Evolutionary conservation across 768 basidiomycete species (phyloP).

Genomic region (Auriscalpium microsporum): DNA sequence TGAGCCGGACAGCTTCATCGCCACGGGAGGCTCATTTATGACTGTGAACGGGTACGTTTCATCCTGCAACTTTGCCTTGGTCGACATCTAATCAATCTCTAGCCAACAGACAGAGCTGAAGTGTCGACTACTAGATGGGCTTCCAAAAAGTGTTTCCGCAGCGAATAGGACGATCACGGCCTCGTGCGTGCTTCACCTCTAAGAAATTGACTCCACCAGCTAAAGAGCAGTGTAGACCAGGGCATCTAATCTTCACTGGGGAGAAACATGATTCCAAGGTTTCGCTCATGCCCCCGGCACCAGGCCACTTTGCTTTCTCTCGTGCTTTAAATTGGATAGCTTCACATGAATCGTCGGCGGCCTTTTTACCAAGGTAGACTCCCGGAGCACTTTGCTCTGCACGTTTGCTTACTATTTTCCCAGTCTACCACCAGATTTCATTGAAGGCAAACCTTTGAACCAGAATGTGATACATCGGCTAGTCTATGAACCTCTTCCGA

Average conservation of each 20-base stretch:
- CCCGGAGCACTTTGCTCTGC: constrained; percentile 13
- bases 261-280: not conserved
- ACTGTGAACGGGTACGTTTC: not conserved
- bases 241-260: constrained; percentile 47
- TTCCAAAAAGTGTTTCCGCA: not conserved
- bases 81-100: not conserved
- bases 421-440: constrained; percentile 10
- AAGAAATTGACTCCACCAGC: too few relatives aligned
- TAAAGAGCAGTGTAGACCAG: constrained; percentile 32
- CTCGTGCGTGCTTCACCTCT: not conserved
- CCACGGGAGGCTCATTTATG: constrained; percentile 26
- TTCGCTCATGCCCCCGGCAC: not conserved
- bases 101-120: not conserved
- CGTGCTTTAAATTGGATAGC: constrained; percentile 39
- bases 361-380: not conserved
- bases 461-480: constrained; percentile 12
- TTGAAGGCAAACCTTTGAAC: constrained; percentile 1
- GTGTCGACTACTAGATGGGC: not conserved
- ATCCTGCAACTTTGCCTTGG: not conserved
- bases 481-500: constrained; percentile 3
- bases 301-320: constrained; percentile 27
- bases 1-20: constrained; percentile 25
- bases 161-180: constrained; percentile 12
- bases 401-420: constrained; percentile 32
- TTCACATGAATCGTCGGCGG: not conserved